Evolutionary conservation across 371 early-diverging fungal genomes (phyloP).

Genomic region (Mucor velutinosus): DNA sequence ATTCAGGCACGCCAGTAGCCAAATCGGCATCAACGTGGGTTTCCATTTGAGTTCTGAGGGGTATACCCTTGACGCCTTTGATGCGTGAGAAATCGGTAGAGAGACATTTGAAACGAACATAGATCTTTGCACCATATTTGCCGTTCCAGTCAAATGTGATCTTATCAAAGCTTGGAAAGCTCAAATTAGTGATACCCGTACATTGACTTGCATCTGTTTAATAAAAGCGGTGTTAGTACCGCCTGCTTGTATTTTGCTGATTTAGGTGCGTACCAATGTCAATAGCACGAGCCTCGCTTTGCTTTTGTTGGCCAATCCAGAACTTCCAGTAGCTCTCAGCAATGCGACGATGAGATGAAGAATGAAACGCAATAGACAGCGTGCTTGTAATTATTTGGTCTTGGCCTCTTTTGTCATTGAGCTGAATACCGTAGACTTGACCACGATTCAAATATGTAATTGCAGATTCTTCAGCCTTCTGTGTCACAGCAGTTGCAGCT

Average conservation of each 20-base stretch:
- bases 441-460: conserved; percentile 43
- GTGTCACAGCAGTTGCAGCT: conserved; percentile 33
- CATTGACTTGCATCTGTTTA: conserved; percentile 40
- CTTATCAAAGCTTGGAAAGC: conserved; percentile 63
- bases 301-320: conserved; percentile 74
- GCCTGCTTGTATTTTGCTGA: too few relatives aligned
- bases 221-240: neutral
- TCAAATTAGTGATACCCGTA: conserved; percentile 49
- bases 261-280: conserved; percentile 54
- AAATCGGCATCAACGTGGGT: conserved; percentile 20
- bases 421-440: conserved; percentile 56
- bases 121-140: conserved; percentile 61
- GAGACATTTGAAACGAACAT: conserved; percentile 70
- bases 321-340: conserved; percentile 76
- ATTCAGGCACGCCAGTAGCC: neutral
- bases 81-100: conserved; percentile 78
- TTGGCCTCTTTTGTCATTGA: conserved; percentile 49
- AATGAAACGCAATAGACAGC: conserved; percentile 73
- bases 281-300: conserved; percentile 62
- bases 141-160: conserved; percentile 72
- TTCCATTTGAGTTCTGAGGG: conserved; percentile 65
- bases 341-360: conserved; percentile 70
- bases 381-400: conserved; percentile 60
- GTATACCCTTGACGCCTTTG: conserved; percentile 81
- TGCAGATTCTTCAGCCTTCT: conserved; percentile 28